Evolutionary conservation across 2,329 filamentous ascomycete species (phyloP).

Genomic region (Parastagonospora nodorum): DNA sequence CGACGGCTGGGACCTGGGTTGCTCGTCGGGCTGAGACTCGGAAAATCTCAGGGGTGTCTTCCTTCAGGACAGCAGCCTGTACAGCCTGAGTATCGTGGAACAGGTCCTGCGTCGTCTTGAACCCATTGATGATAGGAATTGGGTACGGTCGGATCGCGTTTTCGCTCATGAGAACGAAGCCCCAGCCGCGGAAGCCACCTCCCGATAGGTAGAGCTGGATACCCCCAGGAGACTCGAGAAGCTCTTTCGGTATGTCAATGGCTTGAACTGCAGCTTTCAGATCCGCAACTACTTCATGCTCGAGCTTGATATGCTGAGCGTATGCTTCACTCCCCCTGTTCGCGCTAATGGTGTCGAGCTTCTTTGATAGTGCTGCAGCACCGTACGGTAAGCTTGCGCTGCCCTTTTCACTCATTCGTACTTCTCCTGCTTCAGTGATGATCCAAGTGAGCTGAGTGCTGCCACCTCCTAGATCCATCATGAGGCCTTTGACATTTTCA

Average conservation of each 20-base stretch:
- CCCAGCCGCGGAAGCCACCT: conserved; percentile 89
- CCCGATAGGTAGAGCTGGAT: conserved; percentile 80
- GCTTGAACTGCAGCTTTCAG: conserved; percentile 65
- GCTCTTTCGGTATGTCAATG: conserved; percentile 61
- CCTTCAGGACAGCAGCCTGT: conserved; percentile 47
- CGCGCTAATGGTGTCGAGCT: conserved; percentile 49
- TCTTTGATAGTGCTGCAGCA: conserved; percentile 67
- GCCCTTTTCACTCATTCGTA: conserved; percentile 47
- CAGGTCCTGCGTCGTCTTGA: conserved; percentile 64
- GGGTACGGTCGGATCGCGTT: conserved; percentile 79
- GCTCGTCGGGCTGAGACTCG: conserved; percentile 81
- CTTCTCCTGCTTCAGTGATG: conserved; percentile 55
- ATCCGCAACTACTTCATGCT: conserved; percentile 60
- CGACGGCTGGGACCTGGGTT: conserved; percentile 82
- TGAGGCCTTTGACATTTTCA: conserved; percentile 71
- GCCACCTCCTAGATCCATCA: conserved; percentile 85
- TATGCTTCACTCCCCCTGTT: conserved; percentile 45
- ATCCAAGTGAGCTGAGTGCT: conserved; percentile 75
- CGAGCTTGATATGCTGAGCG: conserved; percentile 45
- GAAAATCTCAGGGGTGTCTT: conserved; percentile 55
- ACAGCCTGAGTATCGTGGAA: conserved; percentile 64
- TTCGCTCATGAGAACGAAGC: conserved; percentile 82
- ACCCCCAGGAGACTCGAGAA: conserved; percentile 47
- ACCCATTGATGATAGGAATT: conserved; percentile 80
- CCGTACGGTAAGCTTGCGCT: conserved; percentile 73